Percentiles rank a stretch among this genome's conserved stretches.
These are phyloP conservation scores for Coprinellus aureogranulatus DNA, from an alignment of 768 basidiomycete species.

Conservation along the genomic window DNA sequence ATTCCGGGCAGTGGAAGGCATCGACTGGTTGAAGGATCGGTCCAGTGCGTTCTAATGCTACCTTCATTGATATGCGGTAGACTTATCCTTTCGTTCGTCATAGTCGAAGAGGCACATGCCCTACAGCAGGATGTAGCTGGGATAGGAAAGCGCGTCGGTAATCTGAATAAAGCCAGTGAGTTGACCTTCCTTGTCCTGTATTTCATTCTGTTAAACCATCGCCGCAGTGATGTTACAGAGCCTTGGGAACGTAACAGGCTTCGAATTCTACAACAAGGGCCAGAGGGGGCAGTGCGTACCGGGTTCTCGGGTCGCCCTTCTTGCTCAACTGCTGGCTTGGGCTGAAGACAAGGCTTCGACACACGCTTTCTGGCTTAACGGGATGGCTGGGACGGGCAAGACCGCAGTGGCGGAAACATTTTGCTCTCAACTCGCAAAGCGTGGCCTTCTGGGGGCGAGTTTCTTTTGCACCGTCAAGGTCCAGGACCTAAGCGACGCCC, in stretches of 20 bases:
- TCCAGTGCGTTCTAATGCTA: neutral
- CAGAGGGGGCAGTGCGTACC: neutral
- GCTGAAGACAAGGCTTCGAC: neutral
- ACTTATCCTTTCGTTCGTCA: no score
- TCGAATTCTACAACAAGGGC: neutral
- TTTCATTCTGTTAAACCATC: neutral
- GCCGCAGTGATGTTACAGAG: neutral
- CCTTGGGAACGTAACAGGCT: neutral
- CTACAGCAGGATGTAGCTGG: no score
- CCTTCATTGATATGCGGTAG: no score
- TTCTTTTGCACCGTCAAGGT: conserved; percentile 7
- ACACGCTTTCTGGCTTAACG: conserved; percentile 5
- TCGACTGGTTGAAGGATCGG: conserved; percentile 1
- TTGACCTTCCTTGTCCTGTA: neutral
- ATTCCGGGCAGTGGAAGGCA: neutral
- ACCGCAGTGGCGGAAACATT: conserved; percentile 9
- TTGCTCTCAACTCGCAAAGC: neutral
- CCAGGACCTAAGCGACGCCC: neutral
- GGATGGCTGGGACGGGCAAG: conserved; percentile 8
- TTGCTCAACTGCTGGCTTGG: neutral
- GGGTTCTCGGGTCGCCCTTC: neutral
- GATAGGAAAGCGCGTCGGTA: no score
- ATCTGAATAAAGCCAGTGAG: neutral
- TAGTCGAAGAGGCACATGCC: no score
- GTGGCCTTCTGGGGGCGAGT: conserved; percentile 1